phyloP scores from a whole-genome alignment of 345 rosid species.

The Cardamine occulta region DNA sequence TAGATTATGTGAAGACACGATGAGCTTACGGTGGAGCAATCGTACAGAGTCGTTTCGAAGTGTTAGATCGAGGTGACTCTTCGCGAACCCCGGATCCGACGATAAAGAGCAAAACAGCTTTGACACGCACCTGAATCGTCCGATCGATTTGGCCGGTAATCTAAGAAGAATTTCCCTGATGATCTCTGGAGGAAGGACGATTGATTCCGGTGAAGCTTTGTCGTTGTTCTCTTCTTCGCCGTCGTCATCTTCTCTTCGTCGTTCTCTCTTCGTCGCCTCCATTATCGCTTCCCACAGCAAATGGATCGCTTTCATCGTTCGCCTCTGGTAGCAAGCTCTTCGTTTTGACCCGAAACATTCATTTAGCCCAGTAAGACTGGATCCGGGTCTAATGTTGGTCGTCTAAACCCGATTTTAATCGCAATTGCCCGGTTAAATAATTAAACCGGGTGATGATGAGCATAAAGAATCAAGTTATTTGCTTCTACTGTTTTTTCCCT shows the following conservation, averaged over 20 bases:
- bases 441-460: neutral
- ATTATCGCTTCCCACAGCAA: constrained; percentile 29
- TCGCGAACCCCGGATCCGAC: constrained; percentile 44
- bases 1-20: constrained; percentile 40
- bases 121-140: constrained; percentile 52
- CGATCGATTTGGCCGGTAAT: constrained; percentile 48
- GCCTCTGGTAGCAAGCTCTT: neutral
- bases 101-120: constrained; percentile 46
- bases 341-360: constrained; percentile 1
- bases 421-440: neutral
- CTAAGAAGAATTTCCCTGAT: constrained; percentile 49
- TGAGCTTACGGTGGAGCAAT: constrained; percentile 20
- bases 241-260: constrained; percentile 27
- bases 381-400: constrained; percentile 14
- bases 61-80: constrained; percentile 41
- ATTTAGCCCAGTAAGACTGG: constrained; percentile 3
- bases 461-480: neutral
- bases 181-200: constrained; percentile 47
- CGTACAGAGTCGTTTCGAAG: neutral
- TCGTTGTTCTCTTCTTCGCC: neutral
- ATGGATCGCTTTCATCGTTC: constrained; percentile 22
- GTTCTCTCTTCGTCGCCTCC: constrained; percentile 27
- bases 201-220: constrained; percentile 7
- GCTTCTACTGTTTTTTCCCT: neutral
- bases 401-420: neutral